A percentile compares a stretch with the other conserved stretches of the same genome.
phyloP scores from a whole-genome alignment of 306 rosid species.

The Hippophae rhamnoides region DNA sequence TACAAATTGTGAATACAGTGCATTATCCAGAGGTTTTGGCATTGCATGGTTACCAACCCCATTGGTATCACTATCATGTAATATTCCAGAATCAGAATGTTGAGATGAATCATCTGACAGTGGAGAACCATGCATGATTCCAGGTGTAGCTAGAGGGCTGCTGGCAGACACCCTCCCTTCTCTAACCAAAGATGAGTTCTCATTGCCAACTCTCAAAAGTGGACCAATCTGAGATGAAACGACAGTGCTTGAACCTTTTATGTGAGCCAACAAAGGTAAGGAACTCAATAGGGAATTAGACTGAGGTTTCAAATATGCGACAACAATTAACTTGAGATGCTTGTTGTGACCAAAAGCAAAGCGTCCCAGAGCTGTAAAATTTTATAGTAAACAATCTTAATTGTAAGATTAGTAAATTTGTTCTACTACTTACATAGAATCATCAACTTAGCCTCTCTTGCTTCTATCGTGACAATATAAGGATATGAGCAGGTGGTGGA shows the following conservation, averaged over 20 bases:
- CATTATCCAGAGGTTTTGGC: conserved; percentile 59
- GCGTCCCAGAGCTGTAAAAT: conserved; percentile 67
- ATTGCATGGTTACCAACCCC: conserved; percentile 58
- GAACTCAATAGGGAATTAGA: conserved; percentile 63
- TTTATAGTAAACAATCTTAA: neutral
- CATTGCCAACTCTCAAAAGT: conserved; percentile 62
- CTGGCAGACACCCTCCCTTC: conserved; percentile 79
- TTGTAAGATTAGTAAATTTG: too few species aligned
- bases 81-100: conserved; percentile 91
- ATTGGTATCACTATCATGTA: conserved; percentile 74
- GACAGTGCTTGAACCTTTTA: conserved; percentile 47
- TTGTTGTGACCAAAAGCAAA: conserved; percentile 95
- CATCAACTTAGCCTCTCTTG: too few species aligned
- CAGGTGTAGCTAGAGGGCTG: conserved; percentile 78
- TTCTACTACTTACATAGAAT: too few species aligned
- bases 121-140: conserved; percentile 92
- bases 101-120: conserved; percentile 82
- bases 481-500: too few species aligned
- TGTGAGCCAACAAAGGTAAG: conserved; percentile 65
- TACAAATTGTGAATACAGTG: conserved; percentile 72
- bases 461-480: too few species aligned
- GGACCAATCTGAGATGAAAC: conserved; percentile 85
- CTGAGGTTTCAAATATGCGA: conserved; percentile 89
- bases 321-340: conserved; percentile 85
- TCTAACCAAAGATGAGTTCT: conserved; percentile 45